Evolutionary conservation across 192 early-diverging fungal species (phyloP), one percentile per base, ranked within the genome.

Genomic region (Coemansia sp.): DNA sequence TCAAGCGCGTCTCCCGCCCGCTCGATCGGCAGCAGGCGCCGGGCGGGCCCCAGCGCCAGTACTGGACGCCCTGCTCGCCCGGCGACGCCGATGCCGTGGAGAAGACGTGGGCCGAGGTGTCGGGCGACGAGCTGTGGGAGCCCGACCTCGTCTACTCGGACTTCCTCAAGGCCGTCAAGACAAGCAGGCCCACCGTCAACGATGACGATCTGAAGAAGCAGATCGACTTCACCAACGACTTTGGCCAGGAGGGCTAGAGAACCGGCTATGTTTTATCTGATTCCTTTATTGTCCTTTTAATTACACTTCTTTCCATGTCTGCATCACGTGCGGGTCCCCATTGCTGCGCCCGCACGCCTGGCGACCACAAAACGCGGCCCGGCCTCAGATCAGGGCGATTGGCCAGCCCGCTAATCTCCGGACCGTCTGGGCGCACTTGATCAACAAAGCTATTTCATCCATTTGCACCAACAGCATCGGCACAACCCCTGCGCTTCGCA

Each of bases 61-160:
- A 90, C 61, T 85, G 94, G 69, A 96, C 92, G 48, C 97, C 97
- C 7, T 99, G 96, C 75, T 97, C 95, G 55, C 95, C 96, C 0
- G 96, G 95, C 37, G 97, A 95, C 45, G 85, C 87, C 48, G 88
- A 87, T 1, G 96, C 95, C 0, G 75, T 89, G 17, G 95, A 96
- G 67, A 92, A 90, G 88, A 88, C 85, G 2, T 99, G 97, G 97
- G 89, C 88, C 53, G 87, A 93, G 32, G 88, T 98, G 7, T 86
- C 84, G 48, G 65, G 85, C n/a, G 87, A 98, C 68, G 90, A 97
- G 69, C 73, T 99, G 67, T 74, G 94, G 83, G 97, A 99, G 73
- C 97, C 97, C 2, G 85, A 90, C n/a, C 77, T 99, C 55, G 91
- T 91, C 0, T 75, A 90, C 25, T 60, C 85, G 4, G 97, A 99